Evolutionary conservation across 1,284 basidiomycete genomes (phyloP).

Genomic region (Ustilago sp.): DNA sequence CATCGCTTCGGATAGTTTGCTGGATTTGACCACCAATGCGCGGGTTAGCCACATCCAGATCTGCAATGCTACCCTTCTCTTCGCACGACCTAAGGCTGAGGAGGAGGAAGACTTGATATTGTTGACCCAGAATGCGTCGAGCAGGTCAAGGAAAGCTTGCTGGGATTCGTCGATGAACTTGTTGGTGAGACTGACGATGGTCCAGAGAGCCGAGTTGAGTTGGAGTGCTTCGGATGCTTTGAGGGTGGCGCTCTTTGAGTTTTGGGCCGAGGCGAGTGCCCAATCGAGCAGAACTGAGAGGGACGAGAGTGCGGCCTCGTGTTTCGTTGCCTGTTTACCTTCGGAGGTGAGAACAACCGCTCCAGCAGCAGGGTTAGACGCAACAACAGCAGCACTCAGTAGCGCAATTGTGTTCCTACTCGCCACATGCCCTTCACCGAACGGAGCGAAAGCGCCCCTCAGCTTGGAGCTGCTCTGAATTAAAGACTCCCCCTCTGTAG

Average conservation of each 20-base stretch:
- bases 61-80: constrained; percentile 35
- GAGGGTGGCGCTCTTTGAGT: background rate
- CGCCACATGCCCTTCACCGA: constrained; percentile 6
- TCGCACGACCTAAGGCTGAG: background rate
- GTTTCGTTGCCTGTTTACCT: constrained; percentile 1
- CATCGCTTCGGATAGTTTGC: constrained; percentile 51
- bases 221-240: constrained; percentile 26
- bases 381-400: constrained; percentile 38
- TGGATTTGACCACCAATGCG: constrained; percentile 52
- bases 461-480: constrained; percentile 13
- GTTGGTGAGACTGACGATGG: constrained; percentile 41
- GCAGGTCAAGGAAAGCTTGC: constrained; percentile 26
- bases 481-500: constrained; percentile 4
- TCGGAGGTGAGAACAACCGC: constrained; percentile 7
- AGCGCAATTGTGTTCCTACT: constrained; percentile 32
- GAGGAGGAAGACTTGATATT: constrained; percentile 18
- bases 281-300: constrained; percentile 33
- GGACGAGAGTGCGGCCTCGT: constrained; percentile 27
- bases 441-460: constrained; percentile 8
- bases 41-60: constrained; percentile 61
- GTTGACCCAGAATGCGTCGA: constrained; percentile 51
- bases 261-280: constrained; percentile 14
- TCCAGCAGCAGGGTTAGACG: constrained; percentile 24
- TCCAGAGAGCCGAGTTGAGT: constrained; percentile 36
- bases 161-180: constrained; percentile 54